These are phyloP conservation scores for Fusarium sp. DNA, from an alignment of 2,329 filamentous ascomycete species.

Conservation along the genomic window DNA sequence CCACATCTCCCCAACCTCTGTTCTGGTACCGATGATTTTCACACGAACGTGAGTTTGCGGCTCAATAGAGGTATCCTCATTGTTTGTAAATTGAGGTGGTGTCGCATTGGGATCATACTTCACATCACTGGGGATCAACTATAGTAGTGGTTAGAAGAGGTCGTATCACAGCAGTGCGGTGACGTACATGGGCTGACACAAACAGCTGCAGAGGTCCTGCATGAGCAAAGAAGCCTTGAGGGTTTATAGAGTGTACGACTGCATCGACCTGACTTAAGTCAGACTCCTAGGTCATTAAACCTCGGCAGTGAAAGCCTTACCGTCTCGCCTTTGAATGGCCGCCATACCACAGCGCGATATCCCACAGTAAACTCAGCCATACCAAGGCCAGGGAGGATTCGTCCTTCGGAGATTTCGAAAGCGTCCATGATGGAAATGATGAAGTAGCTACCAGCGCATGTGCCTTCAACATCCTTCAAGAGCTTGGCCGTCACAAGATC, in stretches of 20 bases:
- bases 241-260: slow-evolving; percentile 90
- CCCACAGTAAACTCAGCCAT: slow-evolving; percentile 94
- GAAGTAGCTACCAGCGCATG: slow-evolving; percentile 94
- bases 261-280: slow-evolving; percentile 81
- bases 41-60: slow-evolving; percentile 92
- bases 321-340: slow-evolving; percentile 97
- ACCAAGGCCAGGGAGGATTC: slow-evolving; percentile 90
- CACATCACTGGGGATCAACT: slow-evolving; percentile 93
- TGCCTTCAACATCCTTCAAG: slow-evolving; percentile 92
- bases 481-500: slow-evolving; percentile 91
- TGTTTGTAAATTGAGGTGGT: slow-evolving; percentile 96
- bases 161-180: background rate
- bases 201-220: slow-evolving; percentile 84
- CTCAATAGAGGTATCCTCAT: slow-evolving; percentile 93
- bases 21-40: slow-evolving; percentile 93
- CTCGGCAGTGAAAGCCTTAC: slow-evolving; percentile 65
- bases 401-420: slow-evolving; percentile 92
- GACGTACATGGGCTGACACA: slow-evolving; percentile 82
- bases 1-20: slow-evolving; percentile 94
- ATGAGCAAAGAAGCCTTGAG: slow-evolving; percentile 90
- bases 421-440: slow-evolving; percentile 98
- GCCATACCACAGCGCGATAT: slow-evolving; percentile 96
- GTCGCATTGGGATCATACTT: slow-evolving; percentile 96
- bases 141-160: slow-evolving; percentile 33
- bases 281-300: slow-evolving; percentile 44